phyloP scores from a whole-genome alignment of 805 yeast species.

The Saccharomycopsis babjevae region DNA sequence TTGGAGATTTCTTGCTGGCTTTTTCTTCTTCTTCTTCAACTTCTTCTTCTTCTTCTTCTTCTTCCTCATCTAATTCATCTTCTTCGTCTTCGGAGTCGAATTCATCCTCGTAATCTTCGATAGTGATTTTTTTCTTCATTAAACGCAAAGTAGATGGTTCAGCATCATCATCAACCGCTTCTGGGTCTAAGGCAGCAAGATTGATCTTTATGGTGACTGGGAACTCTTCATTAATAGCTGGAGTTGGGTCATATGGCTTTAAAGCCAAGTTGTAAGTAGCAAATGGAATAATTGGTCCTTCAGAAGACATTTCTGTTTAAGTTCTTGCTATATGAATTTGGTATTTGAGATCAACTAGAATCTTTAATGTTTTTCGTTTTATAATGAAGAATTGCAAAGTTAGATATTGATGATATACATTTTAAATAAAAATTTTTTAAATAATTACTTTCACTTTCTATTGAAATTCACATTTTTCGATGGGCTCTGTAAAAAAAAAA shows the following conservation, averaged over 20 bases:
- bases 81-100: constrained; percentile 16
- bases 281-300: constrained; percentile 55
- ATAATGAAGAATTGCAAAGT: neutral
- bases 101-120: constrained; percentile 36
- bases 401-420: neutral
- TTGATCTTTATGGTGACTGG: constrained; percentile 89
- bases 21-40: constrained; percentile 21
- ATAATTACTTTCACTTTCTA: neutral
- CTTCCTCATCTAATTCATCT: constrained; percentile 24
- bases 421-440: neutral
- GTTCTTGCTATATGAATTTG: neutral
- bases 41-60: constrained; percentile 22
- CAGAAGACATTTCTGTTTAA: constrained; percentile 37
- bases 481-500: neutral
- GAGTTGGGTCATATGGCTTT: constrained; percentile 78
- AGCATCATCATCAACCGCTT: constrained; percentile 66
- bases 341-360: neutral
- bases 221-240: constrained; percentile 75
- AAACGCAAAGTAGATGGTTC: constrained; percentile 86
- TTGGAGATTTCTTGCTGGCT: constrained; percentile 20
- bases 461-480: neutral
- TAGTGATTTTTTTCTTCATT: constrained; percentile 51
- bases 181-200: constrained; percentile 92
- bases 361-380: neutral
- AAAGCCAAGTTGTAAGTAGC: constrained; percentile 80